Percentiles rank a stretch among this genome's conserved stretches.
These are phyloP conservation scores for Nematodospora anomalae DNA, from an alignment of 1,139 yeast species.

Conservation along the genomic window DNA sequence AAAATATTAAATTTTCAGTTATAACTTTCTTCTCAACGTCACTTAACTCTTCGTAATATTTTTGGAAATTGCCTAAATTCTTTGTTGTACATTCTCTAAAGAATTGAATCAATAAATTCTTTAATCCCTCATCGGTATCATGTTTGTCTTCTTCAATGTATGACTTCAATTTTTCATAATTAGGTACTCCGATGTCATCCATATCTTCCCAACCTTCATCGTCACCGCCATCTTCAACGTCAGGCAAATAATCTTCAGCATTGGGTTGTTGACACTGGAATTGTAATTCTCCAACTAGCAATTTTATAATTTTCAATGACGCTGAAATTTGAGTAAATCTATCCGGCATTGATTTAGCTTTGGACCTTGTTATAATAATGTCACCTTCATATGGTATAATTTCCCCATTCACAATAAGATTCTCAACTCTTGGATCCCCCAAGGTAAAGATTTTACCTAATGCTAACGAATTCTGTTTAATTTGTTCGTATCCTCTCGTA, in stretches of 20 bases:
- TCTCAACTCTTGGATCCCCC: conserved; percentile 52
- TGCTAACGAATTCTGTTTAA: conserved; percentile 70
- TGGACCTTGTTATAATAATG: conserved; percentile 78
- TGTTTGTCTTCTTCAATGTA: conserved; percentile 51
- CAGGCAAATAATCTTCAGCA: conserved; percentile 37
- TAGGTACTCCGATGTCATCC: conserved; percentile 62
- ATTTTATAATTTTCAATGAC: conserved; percentile 67
- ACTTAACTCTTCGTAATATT: conserved; percentile 50
- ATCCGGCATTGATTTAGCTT: conserved; percentile 68
- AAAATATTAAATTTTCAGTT: conserved; percentile 44
- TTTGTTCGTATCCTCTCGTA: conserved; percentile 74
- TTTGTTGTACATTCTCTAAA: conserved; percentile 62
- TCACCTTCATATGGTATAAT: conserved; percentile 61
- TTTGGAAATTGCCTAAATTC: conserved; percentile 54
- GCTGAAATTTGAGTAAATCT: conserved; percentile 66
- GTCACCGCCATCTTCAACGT: conserved; percentile 38
- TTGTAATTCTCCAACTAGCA: conserved; percentile 66
- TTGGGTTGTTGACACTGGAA: conserved; percentile 56
- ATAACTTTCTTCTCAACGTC: conserved; percentile 60
- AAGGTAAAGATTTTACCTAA: conserved; percentile 62
- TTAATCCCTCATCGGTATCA: conserved; percentile 42
- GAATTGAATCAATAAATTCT: conserved; percentile 53
- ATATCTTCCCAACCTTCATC: conserved; percentile 84
- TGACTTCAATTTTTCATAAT: conserved; percentile 56
- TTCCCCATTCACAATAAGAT: conserved; percentile 73